A percentile compares a stretch with the other conserved stretches of the same genome.
These are phyloP conservation scores for Spiraea crenata DNA, from an alignment of 331 rosid genomes.

Conservation along the genomic window DNA sequence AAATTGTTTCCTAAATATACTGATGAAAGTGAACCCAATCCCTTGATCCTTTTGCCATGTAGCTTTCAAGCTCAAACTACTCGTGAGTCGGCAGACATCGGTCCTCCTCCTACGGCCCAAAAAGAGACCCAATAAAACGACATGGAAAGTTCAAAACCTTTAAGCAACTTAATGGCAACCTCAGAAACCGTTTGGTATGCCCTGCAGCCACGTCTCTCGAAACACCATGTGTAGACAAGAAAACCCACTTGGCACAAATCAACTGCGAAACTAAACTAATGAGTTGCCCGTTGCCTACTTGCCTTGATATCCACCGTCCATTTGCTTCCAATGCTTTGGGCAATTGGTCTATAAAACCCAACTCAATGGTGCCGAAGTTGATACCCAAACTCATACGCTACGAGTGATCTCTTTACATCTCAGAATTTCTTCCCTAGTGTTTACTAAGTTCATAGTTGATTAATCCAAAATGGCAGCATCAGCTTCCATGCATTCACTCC, in stretches of 20 bases:
- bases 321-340: neutral
- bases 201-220: neutral
- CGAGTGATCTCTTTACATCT: neutral
- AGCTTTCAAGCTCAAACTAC: no score
- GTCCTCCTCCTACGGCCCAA: no score
- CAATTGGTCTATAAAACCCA: conserved; percentile 10
- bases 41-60: no score
- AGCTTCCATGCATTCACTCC: conserved; percentile 16
- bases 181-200: conserved; percentile 1
- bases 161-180: no score
- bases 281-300: conserved; percentile 38
- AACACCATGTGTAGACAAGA: neutral
- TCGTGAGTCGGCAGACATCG: no score
- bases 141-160: no score
- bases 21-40: no score
- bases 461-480: conserved; percentile 18
- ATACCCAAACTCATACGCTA: neutral
- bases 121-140: no score
- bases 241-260: conserved; percentile 30
- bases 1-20: no score
- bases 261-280: neutral
- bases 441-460: no score
- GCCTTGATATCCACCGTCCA: conserved; percentile 39
- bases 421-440: no score
- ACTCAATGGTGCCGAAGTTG: neutral